These are phyloP conservation scores for Pythium diclinum DNA, from an alignment of 352 stramenopile genomes.

Conservation along the genomic window DNA sequence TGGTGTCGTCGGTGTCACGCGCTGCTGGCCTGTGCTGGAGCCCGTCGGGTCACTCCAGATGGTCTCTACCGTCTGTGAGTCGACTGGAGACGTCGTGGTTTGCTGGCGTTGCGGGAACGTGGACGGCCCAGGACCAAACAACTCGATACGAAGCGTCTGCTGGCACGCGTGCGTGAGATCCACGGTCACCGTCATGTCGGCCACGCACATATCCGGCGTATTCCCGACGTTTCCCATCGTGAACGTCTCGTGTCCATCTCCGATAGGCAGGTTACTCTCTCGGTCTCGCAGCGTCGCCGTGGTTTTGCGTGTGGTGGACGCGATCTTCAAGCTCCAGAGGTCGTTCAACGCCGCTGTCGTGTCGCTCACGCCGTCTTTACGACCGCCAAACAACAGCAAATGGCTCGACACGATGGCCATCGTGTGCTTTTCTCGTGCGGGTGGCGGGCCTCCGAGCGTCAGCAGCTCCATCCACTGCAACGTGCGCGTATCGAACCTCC, in stretches of 20 bases:
- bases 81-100: conserved; percentile 32
- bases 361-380: conserved; percentile 28
- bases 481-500: conserved; percentile 54
- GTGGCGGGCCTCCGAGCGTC: conserved; percentile 19
- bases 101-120: conserved; percentile 54
- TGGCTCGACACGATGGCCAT: conserved; percentile 40
- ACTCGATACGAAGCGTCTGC: conserved; percentile 48
- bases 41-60: conserved; percentile 45
- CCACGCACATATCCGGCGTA: conserved; percentile 41
- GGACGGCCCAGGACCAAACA: conserved; percentile 58
- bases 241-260: conserved; percentile 50
- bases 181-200: conserved; percentile 41
- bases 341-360: conserved; percentile 39
- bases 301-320: conserved; percentile 38
- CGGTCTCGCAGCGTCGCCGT: conserved; percentile 34
- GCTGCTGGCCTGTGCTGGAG: conserved; percentile 28
- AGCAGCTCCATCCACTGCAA: conserved; percentile 50
- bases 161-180: conserved; percentile 55
- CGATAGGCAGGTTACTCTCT: conserved; percentile 37
- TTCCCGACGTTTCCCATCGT: conserved; percentile 41
- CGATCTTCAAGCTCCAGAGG: conserved; percentile 63
- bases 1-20: conserved; percentile 32
- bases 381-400: conserved; percentile 62
- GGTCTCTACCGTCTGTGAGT: conserved; percentile 35
- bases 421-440: conserved; percentile 58